A percentile compares a stretch with the other conserved stretches of the same genome.
These are phyloP conservation scores for Coriolopsis trogii DNA, from an alignment of 1,284 basidiomycete species.

Conservation along the genomic window DNA sequence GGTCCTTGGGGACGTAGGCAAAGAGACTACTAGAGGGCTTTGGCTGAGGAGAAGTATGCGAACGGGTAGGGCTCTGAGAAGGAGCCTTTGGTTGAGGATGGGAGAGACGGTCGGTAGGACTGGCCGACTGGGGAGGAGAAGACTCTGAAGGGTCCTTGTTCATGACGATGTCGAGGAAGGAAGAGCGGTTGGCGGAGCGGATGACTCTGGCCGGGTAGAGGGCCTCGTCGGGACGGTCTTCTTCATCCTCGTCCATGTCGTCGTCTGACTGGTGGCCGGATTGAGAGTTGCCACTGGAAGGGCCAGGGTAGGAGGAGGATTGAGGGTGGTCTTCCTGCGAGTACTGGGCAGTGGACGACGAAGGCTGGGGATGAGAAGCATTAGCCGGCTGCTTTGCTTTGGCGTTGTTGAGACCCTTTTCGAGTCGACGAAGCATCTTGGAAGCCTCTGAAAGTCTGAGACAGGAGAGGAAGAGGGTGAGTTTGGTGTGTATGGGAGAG, in stretches of 20 bases:
- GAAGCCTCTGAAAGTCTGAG: slow-evolving; percentile 80
- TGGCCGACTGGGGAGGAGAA: slow-evolving; percentile 19
- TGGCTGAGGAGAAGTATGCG: slow-evolving; percentile 24
- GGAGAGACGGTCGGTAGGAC: slow-evolving; percentile 18
- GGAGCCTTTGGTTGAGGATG: slow-evolving; percentile 26
- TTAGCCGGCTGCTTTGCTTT: slow-evolving; percentile 64
- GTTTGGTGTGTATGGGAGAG: slow-evolving; percentile 1
- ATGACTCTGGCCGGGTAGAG: slow-evolving; percentile 77
- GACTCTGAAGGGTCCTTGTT: slow-evolving; percentile 49
- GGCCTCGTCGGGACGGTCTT: slow-evolving; percentile 60
- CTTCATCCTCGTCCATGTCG: slow-evolving; percentile 61
- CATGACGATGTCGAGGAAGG: slow-evolving; percentile 81
- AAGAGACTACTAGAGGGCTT: slow-evolving; percentile 30
- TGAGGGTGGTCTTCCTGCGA: slow-evolving; percentile 31
- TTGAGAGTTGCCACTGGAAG: slow-evolving; percentile 39
- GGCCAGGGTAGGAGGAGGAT: slow-evolving; percentile 4
- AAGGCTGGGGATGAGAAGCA: slow-evolving; percentile 33
- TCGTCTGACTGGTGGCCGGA: slow-evolving; percentile 22
- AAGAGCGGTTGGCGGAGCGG: slow-evolving; percentile 61
- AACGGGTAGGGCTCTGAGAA: slow-evolving; percentile 25
- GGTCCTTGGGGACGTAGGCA: slow-evolving; percentile 53
- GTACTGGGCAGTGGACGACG: slow-evolving; percentile 39
- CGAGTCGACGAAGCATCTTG: slow-evolving; percentile 81
- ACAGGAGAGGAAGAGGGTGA: slow-evolving; percentile 12
- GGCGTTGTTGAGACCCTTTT: slow-evolving; percentile 78